A percentile compares a stretch with the other conserved stretches of the same genome.
These are phyloP conservation scores for Ailanthus altissimus DNA, from an alignment of 345 rosid genomes.

Conservation along the genomic window DNA sequence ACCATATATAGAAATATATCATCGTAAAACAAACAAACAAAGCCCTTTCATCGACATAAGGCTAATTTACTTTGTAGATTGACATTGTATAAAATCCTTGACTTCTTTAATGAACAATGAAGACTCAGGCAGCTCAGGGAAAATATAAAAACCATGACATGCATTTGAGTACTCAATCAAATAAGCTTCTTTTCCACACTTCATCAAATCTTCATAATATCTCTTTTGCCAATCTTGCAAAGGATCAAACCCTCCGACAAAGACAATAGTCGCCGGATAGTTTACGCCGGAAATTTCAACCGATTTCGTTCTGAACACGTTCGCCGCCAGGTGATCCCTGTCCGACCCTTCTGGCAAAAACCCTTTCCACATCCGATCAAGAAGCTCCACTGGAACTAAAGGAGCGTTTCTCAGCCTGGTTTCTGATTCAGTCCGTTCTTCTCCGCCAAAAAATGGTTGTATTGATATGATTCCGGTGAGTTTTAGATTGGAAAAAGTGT, in stretches of 20 bases:
- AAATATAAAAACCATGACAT: conserved; percentile 22
- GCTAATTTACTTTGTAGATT: neutral
- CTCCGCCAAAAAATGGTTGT: conserved; percentile 35
- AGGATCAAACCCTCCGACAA: conserved; percentile 29
- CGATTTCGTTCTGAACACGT: neutral
- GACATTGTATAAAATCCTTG: conserved; percentile 21
- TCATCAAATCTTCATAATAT: conserved; percentile 30
- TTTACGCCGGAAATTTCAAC: conserved; percentile 13
- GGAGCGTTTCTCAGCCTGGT: neutral
- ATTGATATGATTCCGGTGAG: conserved; percentile 27
- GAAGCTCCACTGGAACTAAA: neutral
- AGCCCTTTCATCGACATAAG: too few relatives aligned
- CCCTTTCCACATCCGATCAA: conserved; percentile 22
- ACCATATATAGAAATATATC: too few relatives aligned
- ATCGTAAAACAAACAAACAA: too few relatives aligned
- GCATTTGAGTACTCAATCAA: conserved; percentile 5
- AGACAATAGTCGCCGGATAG: conserved; percentile 10
- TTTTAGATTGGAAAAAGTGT: neutral
- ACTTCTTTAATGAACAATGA: conserved; percentile 22
- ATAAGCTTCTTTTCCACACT: conserved; percentile 27
- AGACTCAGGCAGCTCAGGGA: conserved; percentile 31
- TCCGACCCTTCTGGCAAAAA: conserved; percentile 23
- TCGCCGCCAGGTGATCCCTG: conserved; percentile 4
- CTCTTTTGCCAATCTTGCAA: conserved; percentile 34
- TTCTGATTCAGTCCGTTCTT: conserved; percentile 29